Base-by-base conservation (phyloP, 495 filamentous ascomycete species). In the Cryomyces antarcticus region DNA sequence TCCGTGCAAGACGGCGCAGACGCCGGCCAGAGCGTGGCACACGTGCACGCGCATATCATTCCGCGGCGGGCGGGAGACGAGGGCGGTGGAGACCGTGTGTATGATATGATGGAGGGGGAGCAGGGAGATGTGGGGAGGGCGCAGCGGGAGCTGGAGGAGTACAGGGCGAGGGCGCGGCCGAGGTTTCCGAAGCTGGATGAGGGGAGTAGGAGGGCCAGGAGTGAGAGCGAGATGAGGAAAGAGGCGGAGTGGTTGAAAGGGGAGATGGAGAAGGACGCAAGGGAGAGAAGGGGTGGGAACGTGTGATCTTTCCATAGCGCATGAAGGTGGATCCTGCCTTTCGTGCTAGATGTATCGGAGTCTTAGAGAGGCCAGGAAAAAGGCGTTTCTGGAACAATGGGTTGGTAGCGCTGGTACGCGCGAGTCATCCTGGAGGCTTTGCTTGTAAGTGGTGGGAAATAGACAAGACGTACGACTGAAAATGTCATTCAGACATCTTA, bases 11-110 rank as follows among this genome's bases (percentile, higher is more conserved):
- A 97, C 62, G 89, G 89, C 7, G 59, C 58, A 28, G 81, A 82
- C 48, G 84, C 92, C 1, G 89, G 89, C 0, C 89, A 97, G 67
- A 81, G 73, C 28, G 86, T 97, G 24, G 64, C 80, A 7, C 89
- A 97, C 63, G 75, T 96, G 10, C 92, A 97, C 61, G 77, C 80
- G 39, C 92, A 97, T 64, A 74, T 96, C 31, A 95, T 97, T 42
- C 89, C 89, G 24, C 63, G 89, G 35, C 69, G 68, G 50, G 48
- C 45, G 43, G 63, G 57, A 17, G 76, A 80, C 63, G 63, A 68
- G 36, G 74, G 70, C 4, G 70, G 66, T 0, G 68, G 60, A 28
- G 76, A 80, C 63, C 64, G 61, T 48, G 71, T 96, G 40, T 93
- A 96, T 61, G 71, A 75, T 43, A 63, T 78, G 66, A 65, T 95